These are phyloP conservation scores for Debaryomycetaceae sp. DNA, from an alignment of 1,139 yeast genomes.

Conservation along the genomic window DNA sequence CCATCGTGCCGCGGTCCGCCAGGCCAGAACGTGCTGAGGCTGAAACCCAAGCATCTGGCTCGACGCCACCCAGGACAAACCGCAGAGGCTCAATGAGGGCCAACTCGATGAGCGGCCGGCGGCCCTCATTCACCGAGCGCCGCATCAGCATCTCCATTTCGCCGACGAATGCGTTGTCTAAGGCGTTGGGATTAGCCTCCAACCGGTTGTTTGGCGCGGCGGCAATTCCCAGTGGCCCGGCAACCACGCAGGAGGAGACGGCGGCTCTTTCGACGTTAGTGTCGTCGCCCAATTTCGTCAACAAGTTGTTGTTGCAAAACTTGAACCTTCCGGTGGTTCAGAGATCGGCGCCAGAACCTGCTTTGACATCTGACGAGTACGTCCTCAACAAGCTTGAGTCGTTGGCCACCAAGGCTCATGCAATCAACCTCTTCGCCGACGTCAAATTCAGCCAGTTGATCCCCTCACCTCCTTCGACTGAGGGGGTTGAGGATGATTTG, in stretches of 20 bases:
- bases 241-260: conserved; percentile 9
- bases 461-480: conserved; percentile 68
- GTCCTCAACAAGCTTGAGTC: conserved; percentile 57
- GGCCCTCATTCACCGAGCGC: conserved; percentile 54
- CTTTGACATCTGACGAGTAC: conserved; percentile 34
- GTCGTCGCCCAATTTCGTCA: conserved; percentile 33
- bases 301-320: conserved; percentile 31
- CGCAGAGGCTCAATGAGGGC: conserved; percentile 30
- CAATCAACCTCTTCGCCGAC: conserved; percentile 83
- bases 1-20: conserved; percentile 25
- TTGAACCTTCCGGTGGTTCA: conserved; percentile 29
- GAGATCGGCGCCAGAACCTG: conserved; percentile 14
- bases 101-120: conserved; percentile 29
- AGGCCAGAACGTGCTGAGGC: conserved; percentile 10
- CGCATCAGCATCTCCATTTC: conserved; percentile 68
- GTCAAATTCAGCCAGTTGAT: conserved; percentile 81
- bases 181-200: conserved; percentile 85
- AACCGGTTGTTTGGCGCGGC: conserved; percentile 70
- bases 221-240: not conserved
- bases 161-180: conserved; percentile 84
- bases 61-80: conserved; percentile 11
- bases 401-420: conserved; percentile 85
- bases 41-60: too few species aligned
- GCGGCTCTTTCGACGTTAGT: conserved; percentile 19
- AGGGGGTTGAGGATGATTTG: conserved; percentile 37